phyloP scores from a whole-genome alignment of 768 basidiomycete species.

The Tylopilus cervinicoccineus region DNA sequence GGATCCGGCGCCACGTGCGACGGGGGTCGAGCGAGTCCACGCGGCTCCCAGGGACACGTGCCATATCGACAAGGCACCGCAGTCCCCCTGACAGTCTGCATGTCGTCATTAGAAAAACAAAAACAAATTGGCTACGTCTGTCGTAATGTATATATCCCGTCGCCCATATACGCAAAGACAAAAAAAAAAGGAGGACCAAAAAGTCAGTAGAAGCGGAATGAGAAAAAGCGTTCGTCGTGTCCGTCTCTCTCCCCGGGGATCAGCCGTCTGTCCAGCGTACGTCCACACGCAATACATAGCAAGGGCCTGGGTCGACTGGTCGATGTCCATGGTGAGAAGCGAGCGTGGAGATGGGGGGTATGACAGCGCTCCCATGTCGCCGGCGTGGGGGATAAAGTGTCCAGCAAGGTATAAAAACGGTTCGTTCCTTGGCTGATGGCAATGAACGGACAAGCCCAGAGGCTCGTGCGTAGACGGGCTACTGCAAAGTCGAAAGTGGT shows the following conservation, averaged over 20 bases:
- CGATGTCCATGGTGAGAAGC: conserved; percentile 11
- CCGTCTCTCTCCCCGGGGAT: conserved; percentile 20
- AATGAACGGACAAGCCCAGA: conserved; percentile 25
- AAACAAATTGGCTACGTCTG: conserved; percentile 10
- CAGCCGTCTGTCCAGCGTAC: conserved; percentile 24
- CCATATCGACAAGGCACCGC: no score
- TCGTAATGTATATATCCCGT: conserved; percentile 29
- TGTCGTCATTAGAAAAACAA: conserved; percentile 26
- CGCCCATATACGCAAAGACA: conserved; percentile 15
- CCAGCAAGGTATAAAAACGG: conserved; percentile 21
- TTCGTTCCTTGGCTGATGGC: conserved; percentile 18
- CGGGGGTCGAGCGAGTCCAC: no score
- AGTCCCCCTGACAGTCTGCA: no score
- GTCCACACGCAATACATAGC: conserved; percentile 25
- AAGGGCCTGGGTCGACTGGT: conserved; percentile 12
- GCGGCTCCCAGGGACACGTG: no score
- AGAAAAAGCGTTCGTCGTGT: conserved; percentile 19
- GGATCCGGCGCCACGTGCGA: no score
- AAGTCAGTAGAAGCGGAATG: conserved; percentile 9
- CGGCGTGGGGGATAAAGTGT: conserved; percentile 17
- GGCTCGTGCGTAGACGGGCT: conserved; percentile 16
- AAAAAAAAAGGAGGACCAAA: conserved; percentile 11
- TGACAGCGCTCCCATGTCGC: conserved; percentile 8
- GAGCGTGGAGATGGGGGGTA: conserved; percentile 17
- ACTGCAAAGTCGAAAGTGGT: conserved; percentile 17